Evolutionary conservation across 768 basidiomycete species (phyloP).

Genomic region (Suillus clintonianus): DNA sequence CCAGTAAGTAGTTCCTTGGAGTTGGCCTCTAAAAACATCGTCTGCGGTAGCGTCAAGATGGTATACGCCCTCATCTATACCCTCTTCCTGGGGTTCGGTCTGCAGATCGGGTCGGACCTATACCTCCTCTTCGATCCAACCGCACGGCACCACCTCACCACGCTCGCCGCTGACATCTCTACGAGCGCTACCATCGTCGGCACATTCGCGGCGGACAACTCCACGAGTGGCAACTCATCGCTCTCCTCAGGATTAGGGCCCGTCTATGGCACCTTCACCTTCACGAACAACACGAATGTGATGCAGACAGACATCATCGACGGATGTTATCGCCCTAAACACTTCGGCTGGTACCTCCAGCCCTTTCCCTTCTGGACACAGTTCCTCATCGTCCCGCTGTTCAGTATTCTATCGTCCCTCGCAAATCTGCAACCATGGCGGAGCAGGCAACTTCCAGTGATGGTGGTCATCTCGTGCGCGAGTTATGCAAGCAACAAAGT

Average conservation of each 20-base stretch:
- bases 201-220: constrained; percentile 63
- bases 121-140: constrained; percentile 69
- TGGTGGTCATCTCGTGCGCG: constrained; percentile 83
- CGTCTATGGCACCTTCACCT: constrained; percentile 64
- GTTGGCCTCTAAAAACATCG: constrained; percentile 82
- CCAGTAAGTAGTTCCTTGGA: constrained; percentile 82
- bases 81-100: constrained; percentile 79
- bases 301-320: constrained; percentile 49
- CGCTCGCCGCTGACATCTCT: constrained; percentile 52
- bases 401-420: constrained; percentile 71
- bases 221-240: constrained; percentile 38
- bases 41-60: constrained; percentile 84
- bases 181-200: constrained; percentile 59
- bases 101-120: constrained; percentile 83
- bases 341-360: constrained; percentile 77
- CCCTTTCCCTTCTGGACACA: constrained; percentile 79
- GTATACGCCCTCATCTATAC: constrained; percentile 89
- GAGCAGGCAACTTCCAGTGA: constrained; percentile 72
- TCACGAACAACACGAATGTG: constrained; percentile 53
- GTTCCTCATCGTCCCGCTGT: constrained; percentile 74
- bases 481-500: constrained; percentile 80
- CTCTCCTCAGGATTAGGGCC: constrained; percentile 25
- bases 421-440: constrained; percentile 77
- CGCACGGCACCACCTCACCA: constrained; percentile 53
- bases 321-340: constrained; percentile 72